These are phyloP conservation scores for Graphilbum sp. DNA, from an alignment of 2,329 filamentous ascomycete genomes.

Conservation along the genomic window DNA sequence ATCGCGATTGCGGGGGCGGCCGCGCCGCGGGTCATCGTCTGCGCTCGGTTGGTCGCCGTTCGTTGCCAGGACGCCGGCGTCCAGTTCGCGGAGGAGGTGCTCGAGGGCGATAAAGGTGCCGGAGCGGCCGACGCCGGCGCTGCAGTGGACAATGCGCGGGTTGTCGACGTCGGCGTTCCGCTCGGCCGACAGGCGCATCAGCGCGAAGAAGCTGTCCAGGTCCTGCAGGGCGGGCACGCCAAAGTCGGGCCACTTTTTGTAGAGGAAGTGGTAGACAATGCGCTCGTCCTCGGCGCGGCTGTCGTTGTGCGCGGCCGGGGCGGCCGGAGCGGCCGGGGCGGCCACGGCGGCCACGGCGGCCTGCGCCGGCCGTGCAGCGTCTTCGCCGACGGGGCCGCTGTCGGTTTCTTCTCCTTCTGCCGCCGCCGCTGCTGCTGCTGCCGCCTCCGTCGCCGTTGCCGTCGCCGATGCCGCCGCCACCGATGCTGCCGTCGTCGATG, in stretches of 20 bases:
- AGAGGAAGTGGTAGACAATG: slow-evolving; percentile 69
- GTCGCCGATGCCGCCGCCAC: background rate
- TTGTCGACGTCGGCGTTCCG: slow-evolving; percentile 40
- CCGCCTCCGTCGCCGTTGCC: background rate
- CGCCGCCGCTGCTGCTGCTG: no score
- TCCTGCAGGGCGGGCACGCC: slow-evolving; percentile 58
- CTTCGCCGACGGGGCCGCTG: no score
- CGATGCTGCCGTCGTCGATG: no score
- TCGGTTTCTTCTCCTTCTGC: no score
- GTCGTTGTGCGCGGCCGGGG: no score
- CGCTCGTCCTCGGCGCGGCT: slow-evolving; percentile 32
- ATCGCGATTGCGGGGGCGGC: background rate
- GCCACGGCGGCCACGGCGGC: no score
- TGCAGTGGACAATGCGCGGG: slow-evolving; percentile 73
- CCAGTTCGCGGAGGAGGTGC: slow-evolving; percentile 69
- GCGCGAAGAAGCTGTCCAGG: slow-evolving; percentile 47
- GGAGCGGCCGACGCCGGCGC: slow-evolving; percentile 82
- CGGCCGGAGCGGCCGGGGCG: no score
- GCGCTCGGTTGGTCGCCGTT: slow-evolving; percentile 16
- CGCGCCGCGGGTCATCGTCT: slow-evolving; percentile 14
- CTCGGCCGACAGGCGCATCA: slow-evolving; percentile 50
- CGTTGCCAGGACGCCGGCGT: slow-evolving; percentile 49
- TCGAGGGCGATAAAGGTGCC: slow-evolving; percentile 96
- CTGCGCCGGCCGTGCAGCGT: no score
- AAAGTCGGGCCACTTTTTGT: slow-evolving; percentile 82